Percentiles rank a stretch among this genome's conserved stretches.
These are phyloP conservation scores for Chlorella ohadii DNA, from an alignment of 139 green algal genomes.

Conservation along the genomic window DNA sequence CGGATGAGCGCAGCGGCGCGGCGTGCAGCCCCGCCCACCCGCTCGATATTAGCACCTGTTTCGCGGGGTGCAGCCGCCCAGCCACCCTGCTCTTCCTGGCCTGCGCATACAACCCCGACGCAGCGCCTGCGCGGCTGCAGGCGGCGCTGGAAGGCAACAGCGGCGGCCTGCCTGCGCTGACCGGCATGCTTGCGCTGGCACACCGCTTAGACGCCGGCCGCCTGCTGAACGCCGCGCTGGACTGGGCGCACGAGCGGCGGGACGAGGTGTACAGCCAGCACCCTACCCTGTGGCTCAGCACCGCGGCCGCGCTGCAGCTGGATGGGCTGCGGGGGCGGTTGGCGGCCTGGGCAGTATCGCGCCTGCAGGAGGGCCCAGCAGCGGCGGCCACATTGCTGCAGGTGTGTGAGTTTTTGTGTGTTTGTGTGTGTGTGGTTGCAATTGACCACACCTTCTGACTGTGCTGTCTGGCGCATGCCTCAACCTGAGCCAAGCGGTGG, in stretches of 20 bases:
- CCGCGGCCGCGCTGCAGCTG: not conserved
- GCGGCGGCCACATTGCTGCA: not conserved
- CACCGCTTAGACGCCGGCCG: not conserved
- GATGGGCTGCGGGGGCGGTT: not conserved
- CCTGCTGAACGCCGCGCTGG: not conserved
- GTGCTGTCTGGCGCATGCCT: too few species aligned
- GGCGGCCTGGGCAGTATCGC: not conserved
- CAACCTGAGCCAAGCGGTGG: too few species aligned
- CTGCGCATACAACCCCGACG: not conserved
- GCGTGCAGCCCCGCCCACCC: not conserved
- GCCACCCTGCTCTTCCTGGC: conserved; percentile 9
- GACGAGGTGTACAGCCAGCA: not conserved
- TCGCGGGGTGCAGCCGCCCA: not conserved
- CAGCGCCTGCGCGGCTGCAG: not conserved
- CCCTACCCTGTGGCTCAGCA: not conserved
- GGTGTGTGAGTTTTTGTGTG: not conserved
- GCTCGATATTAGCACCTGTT: not conserved
- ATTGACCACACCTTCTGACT: too few species aligned
- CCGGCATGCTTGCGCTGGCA: conserved; percentile 2
- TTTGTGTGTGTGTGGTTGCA: too few species aligned
- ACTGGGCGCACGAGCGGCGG: not conserved
- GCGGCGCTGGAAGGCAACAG: not conserved
- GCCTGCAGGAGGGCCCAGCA: not conserved
- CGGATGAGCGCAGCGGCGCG: not conserved
- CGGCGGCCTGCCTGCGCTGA: not conserved